Percentiles rank a stretch among this genome's conserved stretches.
phyloP scores from a whole-genome alignment of 306 rosid species.

The Begonia loranthoides region DNA sequence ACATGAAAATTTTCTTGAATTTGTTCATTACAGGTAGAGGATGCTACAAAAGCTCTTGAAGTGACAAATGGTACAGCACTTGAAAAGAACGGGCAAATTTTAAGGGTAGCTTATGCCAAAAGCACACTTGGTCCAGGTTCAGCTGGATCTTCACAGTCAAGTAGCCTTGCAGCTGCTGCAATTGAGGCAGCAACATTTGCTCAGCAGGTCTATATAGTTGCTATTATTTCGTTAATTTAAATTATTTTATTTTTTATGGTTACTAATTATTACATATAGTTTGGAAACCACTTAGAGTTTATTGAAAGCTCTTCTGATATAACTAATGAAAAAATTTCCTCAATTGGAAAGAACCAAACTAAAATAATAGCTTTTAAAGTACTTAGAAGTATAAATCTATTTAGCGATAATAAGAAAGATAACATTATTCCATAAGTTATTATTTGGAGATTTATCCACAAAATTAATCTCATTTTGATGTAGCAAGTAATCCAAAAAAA shows the following conservation, averaged over 20 bases:
- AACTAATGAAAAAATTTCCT: too few species aligned
- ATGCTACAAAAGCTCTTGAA: conserved; percentile 90
- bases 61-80: conserved; percentile 83
- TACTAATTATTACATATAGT: background rate
- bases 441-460: too few species aligned
- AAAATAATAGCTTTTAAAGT: too few species aligned
- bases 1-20: too few species aligned
- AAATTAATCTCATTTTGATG: too few species aligned
- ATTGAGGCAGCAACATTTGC: conserved; percentile 97
- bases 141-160: conserved; percentile 82
- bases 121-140: conserved; percentile 87
- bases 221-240: conserved; percentile 6
- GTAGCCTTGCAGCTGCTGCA: conserved; percentile 97
- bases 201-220: conserved; percentile 54
- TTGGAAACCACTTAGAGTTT: too few species aligned
- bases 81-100: conserved; percentile 87
- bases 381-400: too few species aligned
- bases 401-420: too few species aligned
- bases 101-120: conserved; percentile 94
- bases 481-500: too few species aligned
- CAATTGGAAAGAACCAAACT: too few species aligned
- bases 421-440: too few species aligned
- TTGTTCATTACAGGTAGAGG: conserved; percentile 56
- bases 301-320: too few species aligned
- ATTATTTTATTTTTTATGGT: background rate